phyloP scores from a whole-genome alignment of 257 asterid species.

The Schizonepeta tenuifolia region DNA sequence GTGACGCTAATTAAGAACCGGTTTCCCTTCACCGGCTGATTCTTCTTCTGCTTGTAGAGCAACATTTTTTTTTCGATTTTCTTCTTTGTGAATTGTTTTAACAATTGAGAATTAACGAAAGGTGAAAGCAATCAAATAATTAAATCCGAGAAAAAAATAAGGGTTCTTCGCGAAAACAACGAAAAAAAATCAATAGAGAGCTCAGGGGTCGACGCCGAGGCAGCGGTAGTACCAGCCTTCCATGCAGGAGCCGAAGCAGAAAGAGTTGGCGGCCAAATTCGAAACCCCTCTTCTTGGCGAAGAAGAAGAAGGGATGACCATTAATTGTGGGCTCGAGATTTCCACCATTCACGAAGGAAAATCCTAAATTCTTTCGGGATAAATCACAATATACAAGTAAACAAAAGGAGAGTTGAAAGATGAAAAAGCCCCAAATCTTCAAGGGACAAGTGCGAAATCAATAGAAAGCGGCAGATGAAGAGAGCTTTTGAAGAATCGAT shows the following conservation, averaged over 20 bases:
- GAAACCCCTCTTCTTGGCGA: conserved; percentile 72
- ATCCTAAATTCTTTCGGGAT: conserved; percentile 8
- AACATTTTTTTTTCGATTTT: conserved; percentile 47
- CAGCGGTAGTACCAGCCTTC: conserved; percentile 98
- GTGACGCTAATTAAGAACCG: conserved; percentile 74
- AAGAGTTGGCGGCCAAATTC: conserved; percentile 46
- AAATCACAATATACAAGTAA: not conserved
- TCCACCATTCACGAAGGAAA: conserved; percentile 77
- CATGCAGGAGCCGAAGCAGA: conserved; percentile 83
- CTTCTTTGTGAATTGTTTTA: not conserved
- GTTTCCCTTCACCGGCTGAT: conserved; percentile 57
- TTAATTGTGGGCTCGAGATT: conserved; percentile 52
- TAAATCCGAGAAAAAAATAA: not conserved
- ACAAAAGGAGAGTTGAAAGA: not conserved
- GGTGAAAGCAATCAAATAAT: conserved; percentile 32
- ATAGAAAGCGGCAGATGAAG: not conserved
- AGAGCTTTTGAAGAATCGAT: not conserved
- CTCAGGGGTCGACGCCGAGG: conserved; percentile 86
- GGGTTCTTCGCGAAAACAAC: not conserved
- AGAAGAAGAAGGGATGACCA: conserved; percentile 77
- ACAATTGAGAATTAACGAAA: conserved; percentile 14
- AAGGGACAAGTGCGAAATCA: conserved; percentile 3
- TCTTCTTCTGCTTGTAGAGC: conserved; percentile 85
- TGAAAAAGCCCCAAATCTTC: conserved; percentile 5
- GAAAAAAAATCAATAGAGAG: not conserved